Base-by-base conservation (phyloP, 495 filamentous ascomycete genomes). In the Echria macrotheca region DNA sequence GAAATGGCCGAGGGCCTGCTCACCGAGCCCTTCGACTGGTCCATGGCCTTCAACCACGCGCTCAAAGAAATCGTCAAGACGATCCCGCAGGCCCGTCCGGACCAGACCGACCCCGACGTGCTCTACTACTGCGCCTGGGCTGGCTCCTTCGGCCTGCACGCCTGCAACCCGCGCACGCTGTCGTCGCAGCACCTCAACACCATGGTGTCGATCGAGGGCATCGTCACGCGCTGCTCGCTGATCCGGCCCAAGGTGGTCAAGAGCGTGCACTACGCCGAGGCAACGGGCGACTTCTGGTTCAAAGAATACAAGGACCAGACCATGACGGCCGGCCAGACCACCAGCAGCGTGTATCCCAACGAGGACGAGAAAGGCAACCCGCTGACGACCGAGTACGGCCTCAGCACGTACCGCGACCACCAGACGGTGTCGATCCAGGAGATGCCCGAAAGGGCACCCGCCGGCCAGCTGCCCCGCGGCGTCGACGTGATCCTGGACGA, bases 401-500 rank as follows among this genome's bases (percentile, higher is more conserved):
- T 94, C 67, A 93, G 83, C 65, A 93, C 85, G 15, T 99, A 96
- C 65, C 79, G 91, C 63, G 93, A 99, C 64, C 94, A 99, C 66
- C 93, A 99, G 63, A 91, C 89, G 14, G 89, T 99, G 39, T 97
- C 93, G 0, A 95, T 99, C 59, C 93, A 99, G 74, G 93, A 99
- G 76, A 99, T 99, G 93, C 93, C 93, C 11, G 93, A 99, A 65
- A 77, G 93, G 58, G 93, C 93, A 19, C 93, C 93, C 22, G 91
- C 93, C 44, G 93, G 93, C 38, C 93, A 97, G 73, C 79, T 99
- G 56, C 93, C 93, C 50, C 82, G 93, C 48, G 89, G 91, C 38
- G 93, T 97, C n/a, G 93, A 99, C 69, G 91, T 99, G 15, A 89
- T 99, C 49, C 69, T 97, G 54, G 93, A 99, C 55, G 93, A 99